Conservation (phyloP, 106 monocot genomes). For the Platanthera guangdongensis region DNA sequence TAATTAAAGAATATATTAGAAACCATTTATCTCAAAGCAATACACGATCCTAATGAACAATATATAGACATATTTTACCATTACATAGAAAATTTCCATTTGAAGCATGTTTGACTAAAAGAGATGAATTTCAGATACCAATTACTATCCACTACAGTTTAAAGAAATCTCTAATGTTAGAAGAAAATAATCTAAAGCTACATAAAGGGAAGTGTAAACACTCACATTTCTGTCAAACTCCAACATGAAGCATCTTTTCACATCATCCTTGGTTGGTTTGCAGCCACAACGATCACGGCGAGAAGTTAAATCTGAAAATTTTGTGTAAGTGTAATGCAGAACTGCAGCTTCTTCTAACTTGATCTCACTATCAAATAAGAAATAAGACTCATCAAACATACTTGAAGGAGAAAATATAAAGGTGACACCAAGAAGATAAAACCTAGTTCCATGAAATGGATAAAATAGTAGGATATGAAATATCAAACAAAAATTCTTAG, state of each 20-base stretch:
- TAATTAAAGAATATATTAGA: background rate
- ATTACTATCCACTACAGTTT: background rate
- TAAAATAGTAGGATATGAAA: background rate
- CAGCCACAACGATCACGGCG: conserved; percentile 97
- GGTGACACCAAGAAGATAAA: background rate
- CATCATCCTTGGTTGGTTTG: conserved; percentile 97
- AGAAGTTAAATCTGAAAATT: conserved; percentile 96
- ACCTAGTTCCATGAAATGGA: background rate
- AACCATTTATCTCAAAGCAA: background rate
- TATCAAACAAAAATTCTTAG: background rate
- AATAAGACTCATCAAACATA: background rate
- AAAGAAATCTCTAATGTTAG: background rate
- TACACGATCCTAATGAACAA: background rate
- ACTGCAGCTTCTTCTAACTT: conserved; percentile 96
- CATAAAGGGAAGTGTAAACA: conserved; percentile 2
- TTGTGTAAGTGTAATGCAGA: conserved; percentile 91
- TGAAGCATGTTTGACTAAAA: background rate
- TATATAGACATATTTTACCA: background rate
- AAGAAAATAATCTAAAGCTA: background rate
- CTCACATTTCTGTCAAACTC: conserved; percentile 96
- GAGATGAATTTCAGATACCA: background rate
- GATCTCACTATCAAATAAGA: conserved; percentile 52
- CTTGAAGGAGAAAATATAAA: background rate
- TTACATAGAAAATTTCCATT: background rate
- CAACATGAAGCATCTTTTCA: conserved; percentile 98